Conservation (phyloP, 305 asterid genomes). For the Fraxinus xanthoxyloides region DNA sequence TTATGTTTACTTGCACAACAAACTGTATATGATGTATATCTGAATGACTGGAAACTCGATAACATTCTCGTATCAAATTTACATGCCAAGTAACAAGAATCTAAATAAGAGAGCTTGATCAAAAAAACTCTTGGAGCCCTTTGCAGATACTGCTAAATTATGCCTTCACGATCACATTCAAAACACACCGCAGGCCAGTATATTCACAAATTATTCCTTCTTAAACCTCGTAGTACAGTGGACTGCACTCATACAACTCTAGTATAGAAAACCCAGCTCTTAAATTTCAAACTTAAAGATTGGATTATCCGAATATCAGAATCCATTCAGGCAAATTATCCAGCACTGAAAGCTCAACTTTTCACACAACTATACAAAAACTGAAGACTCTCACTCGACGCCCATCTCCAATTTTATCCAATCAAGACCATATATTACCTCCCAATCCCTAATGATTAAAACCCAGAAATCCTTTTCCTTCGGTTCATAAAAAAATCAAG, state of each 20-base stretch:
- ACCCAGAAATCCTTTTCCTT: neutral
- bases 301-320: neutral
- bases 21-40: slow-evolving; percentile 32
- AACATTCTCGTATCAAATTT: slow-evolving; percentile 39
- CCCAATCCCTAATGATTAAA: neutral
- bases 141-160: neutral
- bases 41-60: slow-evolving; percentile 42
- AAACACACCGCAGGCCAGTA: neutral
- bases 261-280: neutral
- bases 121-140: neutral
- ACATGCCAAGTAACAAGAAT: neutral
- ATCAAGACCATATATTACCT: neutral
- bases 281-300: slow-evolving; percentile 12
- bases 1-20: slow-evolving; percentile 36
- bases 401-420: neutral
- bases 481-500: slow-evolving; percentile 7
- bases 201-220: neutral
- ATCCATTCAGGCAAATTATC: slow-evolving; percentile 7
- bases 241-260: neutral
- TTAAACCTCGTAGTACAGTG: neutral
- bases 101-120: neutral
- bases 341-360: neutral
- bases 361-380: neutral
- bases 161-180: neutral
- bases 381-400: neutral